These are phyloP conservation scores for Epichloe amarillans DNA, from an alignment of 2,329 filamentous ascomycete species.

Conservation along the genomic window DNA sequence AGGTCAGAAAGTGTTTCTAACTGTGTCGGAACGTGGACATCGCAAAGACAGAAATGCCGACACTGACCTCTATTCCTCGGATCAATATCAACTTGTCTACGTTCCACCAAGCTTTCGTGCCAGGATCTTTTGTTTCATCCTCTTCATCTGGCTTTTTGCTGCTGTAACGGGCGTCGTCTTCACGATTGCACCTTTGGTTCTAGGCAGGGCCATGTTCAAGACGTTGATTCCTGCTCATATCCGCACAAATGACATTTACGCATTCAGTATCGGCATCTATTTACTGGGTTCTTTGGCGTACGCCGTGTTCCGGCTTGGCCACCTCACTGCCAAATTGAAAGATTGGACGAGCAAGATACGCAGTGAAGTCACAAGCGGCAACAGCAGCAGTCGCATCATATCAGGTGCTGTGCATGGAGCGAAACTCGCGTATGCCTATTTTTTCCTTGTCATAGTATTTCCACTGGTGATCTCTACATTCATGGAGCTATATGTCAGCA, in stretches of 20 bases:
- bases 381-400: slow-evolving; percentile 13
- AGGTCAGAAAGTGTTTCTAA: slow-evolving; percentile 65
- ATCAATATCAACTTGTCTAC: slow-evolving; percentile 59
- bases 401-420: slow-evolving; percentile 18
- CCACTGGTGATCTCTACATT: slow-evolving; percentile 68
- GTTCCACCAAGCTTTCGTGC: slow-evolving; percentile 73
- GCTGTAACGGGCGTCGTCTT: slow-evolving; percentile 73
- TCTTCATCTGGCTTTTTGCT: slow-evolving; percentile 87
- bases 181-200: slow-evolving; percentile 74
- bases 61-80: slow-evolving; percentile 38
- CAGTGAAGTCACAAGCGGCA: slow-evolving; percentile 11
- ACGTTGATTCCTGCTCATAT: slow-evolving; percentile 56
- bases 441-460: slow-evolving; percentile 61
- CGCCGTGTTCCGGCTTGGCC: slow-evolving; percentile 36
- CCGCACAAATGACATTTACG: slow-evolving; percentile 87
- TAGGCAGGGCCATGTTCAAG: slow-evolving; percentile 70
- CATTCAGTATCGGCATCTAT: slow-evolving; percentile 84
- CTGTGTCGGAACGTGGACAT: slow-evolving; percentile 52
- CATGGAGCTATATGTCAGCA: slow-evolving; percentile 76
- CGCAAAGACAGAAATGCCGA: slow-evolving; percentile 43
- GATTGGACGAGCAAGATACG: slow-evolving; percentile 15
- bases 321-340: slow-evolving; percentile 21
- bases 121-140: slow-evolving; percentile 73
- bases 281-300: slow-evolving; percentile 59
- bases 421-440: slow-evolving; percentile 60